Base-by-base conservation (phyloP, 2,329 filamentous ascomycete genomes). In the Paraconiothyrium sp. region DNA sequence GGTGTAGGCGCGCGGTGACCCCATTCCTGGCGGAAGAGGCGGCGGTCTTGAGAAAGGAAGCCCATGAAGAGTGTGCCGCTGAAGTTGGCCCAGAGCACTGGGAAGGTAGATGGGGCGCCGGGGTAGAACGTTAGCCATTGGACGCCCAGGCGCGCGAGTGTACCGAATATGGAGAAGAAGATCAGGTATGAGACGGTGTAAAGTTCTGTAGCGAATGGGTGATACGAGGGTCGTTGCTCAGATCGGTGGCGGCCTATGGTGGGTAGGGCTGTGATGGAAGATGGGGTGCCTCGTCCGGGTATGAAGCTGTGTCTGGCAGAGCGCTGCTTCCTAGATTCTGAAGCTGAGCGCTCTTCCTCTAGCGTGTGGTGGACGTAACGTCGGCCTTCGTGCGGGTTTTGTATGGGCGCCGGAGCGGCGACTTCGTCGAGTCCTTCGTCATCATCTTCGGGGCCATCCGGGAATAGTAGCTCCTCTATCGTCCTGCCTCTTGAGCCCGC, bases 61-160 rank as follows among this genome's bases (percentile, higher is more conserved):
- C 95, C 94, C 87, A 98, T 91, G 60, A 97, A 68, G 0, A 96
- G 74, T 58, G 91, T 91, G 1, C 94, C 94, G 1, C 84, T 88
- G 50, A 97, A 90, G 72, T 98, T 97, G 62, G 93, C 90, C 94
- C 94, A 98, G 24, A 97, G 79, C 1, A 91, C 89, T 54, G 88
- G 86, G 58, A 92, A 94, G 5, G 88, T 82, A 24, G 95, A 82
- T 0, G 93, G 93, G 0, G 91, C 88, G 24, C 90, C 90, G 1
- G 91, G 89, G 75, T 97, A 97, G 59, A 85, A 87, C 0, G 93
- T 95, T 55, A 97, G 80, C 50, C 90, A 89, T 73, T 93, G 88
- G 8, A 97, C 80, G 4, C 93, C 94, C 0, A 97, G 81, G 11
- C 94, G 88, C 0, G 93, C 92, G 30, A 97, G 85, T 0, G 93